phyloP scores from a whole-genome alignment of 108 stramenopile species.

The Nitzschia inconspicua region DNA sequence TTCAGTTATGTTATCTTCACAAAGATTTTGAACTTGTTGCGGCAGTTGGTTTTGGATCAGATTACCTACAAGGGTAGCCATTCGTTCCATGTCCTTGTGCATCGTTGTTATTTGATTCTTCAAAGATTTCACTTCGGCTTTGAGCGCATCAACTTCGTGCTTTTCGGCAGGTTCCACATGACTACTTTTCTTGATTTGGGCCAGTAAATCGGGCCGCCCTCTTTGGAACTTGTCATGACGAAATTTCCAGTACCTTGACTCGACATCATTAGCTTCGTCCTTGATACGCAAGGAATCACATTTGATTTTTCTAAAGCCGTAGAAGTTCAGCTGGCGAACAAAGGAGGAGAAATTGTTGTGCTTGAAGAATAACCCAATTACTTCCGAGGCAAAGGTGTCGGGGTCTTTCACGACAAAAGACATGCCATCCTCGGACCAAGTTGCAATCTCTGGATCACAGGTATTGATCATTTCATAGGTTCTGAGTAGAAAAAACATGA shows the following conservation, averaged over 20 bases:
- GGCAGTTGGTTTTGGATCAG: slow-evolving; percentile 22
- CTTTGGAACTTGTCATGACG: slow-evolving; percentile 77
- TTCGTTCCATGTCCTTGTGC: slow-evolving; percentile 38
- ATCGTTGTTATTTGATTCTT: slow-evolving; percentile 24
- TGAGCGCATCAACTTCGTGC: slow-evolving; percentile 70
- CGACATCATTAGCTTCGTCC: slow-evolving; percentile 37
- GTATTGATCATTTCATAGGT: slow-evolving; percentile 76
- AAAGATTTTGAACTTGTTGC: slow-evolving; percentile 1
- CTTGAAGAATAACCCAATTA: slow-evolving; percentile 91
- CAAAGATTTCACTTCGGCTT: slow-evolving; percentile 55
- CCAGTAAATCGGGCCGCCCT: slow-evolving; percentile 69
- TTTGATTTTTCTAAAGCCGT: slow-evolving; percentile 84
- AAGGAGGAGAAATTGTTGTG: slow-evolving; percentile 92
- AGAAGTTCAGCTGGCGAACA: slow-evolving; percentile 94
- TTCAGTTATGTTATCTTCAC: too few species aligned
- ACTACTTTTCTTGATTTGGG: slow-evolving; percentile 73
- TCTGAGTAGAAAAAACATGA: slow-evolving; percentile 13
- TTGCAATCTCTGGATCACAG: slow-evolving; percentile 56
- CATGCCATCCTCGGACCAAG: slow-evolving; percentile 74
- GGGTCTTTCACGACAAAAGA: slow-evolving; percentile 81
- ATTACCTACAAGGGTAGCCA: slow-evolving; percentile 39
- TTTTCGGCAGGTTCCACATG: slow-evolving; percentile 66
- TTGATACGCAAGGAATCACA: slow-evolving; percentile 64
- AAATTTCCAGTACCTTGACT: slow-evolving; percentile 77
- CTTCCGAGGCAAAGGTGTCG: slow-evolving; percentile 60